These are phyloP conservation scores for Echinosophora koreensis DNA, from an alignment of 306 rosid genomes.

Conservation along the genomic window DNA sequence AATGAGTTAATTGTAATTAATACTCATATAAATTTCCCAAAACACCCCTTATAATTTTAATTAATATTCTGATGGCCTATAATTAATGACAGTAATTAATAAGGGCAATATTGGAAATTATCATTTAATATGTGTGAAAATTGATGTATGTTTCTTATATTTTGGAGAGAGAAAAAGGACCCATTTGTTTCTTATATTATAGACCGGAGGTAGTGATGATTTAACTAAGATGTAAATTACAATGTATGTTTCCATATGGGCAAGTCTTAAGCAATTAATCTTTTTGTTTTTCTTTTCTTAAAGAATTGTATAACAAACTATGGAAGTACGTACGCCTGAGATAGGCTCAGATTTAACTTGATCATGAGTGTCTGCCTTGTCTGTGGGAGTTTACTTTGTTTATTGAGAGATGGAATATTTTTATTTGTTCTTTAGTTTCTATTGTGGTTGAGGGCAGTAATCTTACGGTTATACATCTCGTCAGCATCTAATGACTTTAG, in stretches of 20 bases:
- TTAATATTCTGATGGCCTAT: too few relatives aligned
- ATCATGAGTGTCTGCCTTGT: slow-evolving; percentile 12
- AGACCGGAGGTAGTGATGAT: not conserved
- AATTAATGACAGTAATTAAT: too few relatives aligned
- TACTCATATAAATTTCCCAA: too few relatives aligned
- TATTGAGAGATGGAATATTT: not conserved
- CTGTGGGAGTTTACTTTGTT: slow-evolving; percentile 18
- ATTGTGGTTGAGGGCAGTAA: not conserved
- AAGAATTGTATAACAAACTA: not conserved
- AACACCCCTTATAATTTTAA: too few relatives aligned
- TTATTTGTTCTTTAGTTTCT: not conserved
- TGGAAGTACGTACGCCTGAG: not conserved
- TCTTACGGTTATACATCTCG: not conserved
- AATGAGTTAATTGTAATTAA: too few relatives aligned
- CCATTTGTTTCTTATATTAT: too few relatives aligned
- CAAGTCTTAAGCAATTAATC: slow-evolving; percentile 4
- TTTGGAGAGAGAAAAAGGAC: too few relatives aligned
- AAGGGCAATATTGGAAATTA: too few relatives aligned
- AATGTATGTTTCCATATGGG: not conserved
- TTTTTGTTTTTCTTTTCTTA: not conserved
- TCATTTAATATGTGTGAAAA: too few relatives aligned
- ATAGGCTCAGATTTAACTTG: slow-evolving; percentile 15
- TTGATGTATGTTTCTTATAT: too few relatives aligned
- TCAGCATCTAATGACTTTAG: not conserved
- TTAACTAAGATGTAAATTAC: not conserved